These are phyloP conservation scores for Mortierella sp. DNA, from an alignment of 371 early-diverging fungal genomes.

Conservation along the genomic window DNA sequence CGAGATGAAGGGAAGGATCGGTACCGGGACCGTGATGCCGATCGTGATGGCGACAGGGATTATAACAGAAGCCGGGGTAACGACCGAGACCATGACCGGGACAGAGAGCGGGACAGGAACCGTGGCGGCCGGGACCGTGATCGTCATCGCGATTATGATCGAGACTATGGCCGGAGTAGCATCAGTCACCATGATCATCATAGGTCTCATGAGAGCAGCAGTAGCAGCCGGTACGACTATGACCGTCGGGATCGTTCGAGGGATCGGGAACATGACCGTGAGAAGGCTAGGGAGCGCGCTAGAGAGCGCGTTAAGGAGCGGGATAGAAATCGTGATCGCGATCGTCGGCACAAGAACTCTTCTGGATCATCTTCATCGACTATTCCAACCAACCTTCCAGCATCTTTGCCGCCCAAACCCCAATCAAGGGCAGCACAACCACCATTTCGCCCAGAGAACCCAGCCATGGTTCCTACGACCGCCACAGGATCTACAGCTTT, in stretches of 20 bases:
- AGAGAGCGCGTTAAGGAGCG: neutral
- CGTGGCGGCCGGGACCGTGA: slow-evolving; percentile 9
- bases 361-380: neutral
- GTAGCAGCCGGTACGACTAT: neutral
- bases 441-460: neutral
- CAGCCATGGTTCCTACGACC: neutral
- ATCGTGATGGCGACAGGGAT: neutral
- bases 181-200: neutral
- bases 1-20: neutral
- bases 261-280: neutral
- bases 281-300: neutral
- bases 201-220: neutral
- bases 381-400: neutral
- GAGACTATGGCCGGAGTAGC: slow-evolving; percentile 5
- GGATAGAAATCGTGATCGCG: neutral
- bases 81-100: slow-evolving; percentile 6
- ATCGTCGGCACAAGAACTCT: slow-evolving; percentile 7
- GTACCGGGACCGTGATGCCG: slow-evolving; percentile 12
- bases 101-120: slow-evolving; percentile 3
- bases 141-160: slow-evolving; percentile 5
- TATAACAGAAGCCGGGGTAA: neutral
- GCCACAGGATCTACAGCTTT: neutral
- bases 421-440: neutral
- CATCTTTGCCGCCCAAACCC: neutral
- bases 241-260: neutral